Base-by-base conservation (phyloP, 2,329 filamentous ascomycete genomes). In the Aspergillus uvarum region DNA sequence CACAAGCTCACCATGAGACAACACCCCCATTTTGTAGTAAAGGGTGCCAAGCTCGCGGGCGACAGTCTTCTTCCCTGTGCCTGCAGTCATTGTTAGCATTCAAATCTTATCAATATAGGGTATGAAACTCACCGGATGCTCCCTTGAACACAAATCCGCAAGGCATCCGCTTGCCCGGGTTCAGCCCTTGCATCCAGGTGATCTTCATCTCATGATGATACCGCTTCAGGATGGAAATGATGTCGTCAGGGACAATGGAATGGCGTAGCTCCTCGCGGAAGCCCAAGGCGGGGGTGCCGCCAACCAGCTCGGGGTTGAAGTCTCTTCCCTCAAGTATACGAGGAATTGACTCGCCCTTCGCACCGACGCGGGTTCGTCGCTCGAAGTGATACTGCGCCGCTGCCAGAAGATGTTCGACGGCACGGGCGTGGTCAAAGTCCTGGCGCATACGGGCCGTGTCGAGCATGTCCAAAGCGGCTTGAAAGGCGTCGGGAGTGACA, bases 121-220 rank as follows among this genome's bases (percentile, higher is more conserved):
- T 24, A 31, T 3, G 3, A 38, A 19, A 51, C 59, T 51, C 53
- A 65, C 64, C 64, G 54, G 51, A 51, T 26, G 60, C 60, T 6
- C 66, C 66, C 53, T 68, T 68, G 52, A 68, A 66, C 10, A 68
- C 61, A n/a, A 69, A 56, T 1, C 63, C 52, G 38, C 53, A 58
- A 10, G 65, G 59, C 5, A 64, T 59, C 3, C 62, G 59, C n/a
- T 44, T 42, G 12, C 48, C 38, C 5, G 65, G 63, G n/a, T 66
- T 60, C 10, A 54, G 51, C 7, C 60, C 60, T 32, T 64, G 60
- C 22, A 67, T 29, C 65, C 65, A 67, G 16, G 65, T 54, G n/a
- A 61, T 59, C 56, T 60, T 65, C 53, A 67, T 61, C 53, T 67
- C 65, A 16, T 63, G 57, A 14, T 65, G 60, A 48, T 67, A 66